Evolutionary conservation across 139 green algal species (phyloP).

Genomic region (Coccomyxa sp.): DNA sequence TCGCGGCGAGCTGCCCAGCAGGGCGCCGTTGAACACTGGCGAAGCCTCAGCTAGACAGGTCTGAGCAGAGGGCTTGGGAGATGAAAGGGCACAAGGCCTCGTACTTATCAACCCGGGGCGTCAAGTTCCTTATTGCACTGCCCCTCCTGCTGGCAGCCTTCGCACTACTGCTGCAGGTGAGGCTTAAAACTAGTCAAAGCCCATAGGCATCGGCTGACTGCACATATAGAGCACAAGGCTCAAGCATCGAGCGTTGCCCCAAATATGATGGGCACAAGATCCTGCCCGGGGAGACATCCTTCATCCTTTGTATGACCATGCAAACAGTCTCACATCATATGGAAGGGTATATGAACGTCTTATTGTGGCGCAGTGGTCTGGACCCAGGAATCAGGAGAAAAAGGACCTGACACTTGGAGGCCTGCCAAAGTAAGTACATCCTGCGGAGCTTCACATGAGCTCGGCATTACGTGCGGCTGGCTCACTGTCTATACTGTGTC

Average conservation of each 20-base stretch:
- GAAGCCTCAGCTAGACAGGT: too few relatives aligned
- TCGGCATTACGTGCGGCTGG: too few relatives aligned
- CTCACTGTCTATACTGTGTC: too few relatives aligned
- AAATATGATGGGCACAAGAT: too few relatives aligned
- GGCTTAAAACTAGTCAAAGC: too few relatives aligned
- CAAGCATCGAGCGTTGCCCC: too few relatives aligned
- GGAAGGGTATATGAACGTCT: background rate
- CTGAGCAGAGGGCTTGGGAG: background rate
- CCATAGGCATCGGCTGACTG: too few relatives aligned
- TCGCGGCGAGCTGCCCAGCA: too few relatives aligned
- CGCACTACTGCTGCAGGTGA: conserved; percentile 37
- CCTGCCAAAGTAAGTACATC: background rate
- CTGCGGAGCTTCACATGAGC: too few relatives aligned
- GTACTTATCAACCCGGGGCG: conserved; percentile 14
- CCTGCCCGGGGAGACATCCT: too few relatives aligned
- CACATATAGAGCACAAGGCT: too few relatives aligned
- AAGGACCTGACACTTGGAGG: background rate
- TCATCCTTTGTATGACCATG: background rate
- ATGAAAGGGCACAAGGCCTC: background rate
- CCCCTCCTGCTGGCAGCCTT: conserved; percentile 32
- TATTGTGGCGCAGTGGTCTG: background rate
- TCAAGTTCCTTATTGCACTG: conserved; percentile 19
- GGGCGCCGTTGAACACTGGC: too few relatives aligned
- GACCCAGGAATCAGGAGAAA: background rate
- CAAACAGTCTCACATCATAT: background rate